These are phyloP conservation scores for Aeschynomene evenia DNA, from an alignment of 306 rosid species.

Conservation along the genomic window DNA sequence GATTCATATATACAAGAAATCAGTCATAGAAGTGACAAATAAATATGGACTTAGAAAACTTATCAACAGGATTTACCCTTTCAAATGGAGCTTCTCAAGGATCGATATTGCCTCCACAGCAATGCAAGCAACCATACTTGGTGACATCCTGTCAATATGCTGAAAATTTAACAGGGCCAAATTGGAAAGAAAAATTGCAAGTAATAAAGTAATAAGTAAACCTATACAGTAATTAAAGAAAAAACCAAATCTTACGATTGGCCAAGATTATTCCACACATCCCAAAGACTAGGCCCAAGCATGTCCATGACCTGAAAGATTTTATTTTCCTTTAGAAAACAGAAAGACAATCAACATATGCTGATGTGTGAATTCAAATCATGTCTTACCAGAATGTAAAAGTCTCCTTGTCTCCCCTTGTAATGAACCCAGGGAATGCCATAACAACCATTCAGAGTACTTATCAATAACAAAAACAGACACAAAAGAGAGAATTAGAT, in stretches of 20 bases:
- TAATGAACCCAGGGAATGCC: slow-evolving; percentile 91
- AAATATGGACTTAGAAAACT: slow-evolving; percentile 6
- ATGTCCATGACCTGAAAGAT: slow-evolving; percentile 90
- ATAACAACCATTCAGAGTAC: slow-evolving; percentile 84
- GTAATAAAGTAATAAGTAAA: neutral
- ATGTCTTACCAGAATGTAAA: slow-evolving; percentile 85
- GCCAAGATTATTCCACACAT: slow-evolving; percentile 83
- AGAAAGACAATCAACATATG: slow-evolving; percentile 14
- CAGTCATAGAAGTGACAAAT: slow-evolving; percentile 1
- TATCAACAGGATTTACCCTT: slow-evolving; percentile 57
- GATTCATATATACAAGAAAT: slow-evolving; percentile 1
- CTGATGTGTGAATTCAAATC: slow-evolving; percentile 20
- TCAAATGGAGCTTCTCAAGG: slow-evolving; percentile 91
- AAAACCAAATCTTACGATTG: slow-evolving; percentile 61
- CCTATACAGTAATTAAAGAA: slow-evolving; percentile 19
- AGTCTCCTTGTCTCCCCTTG: slow-evolving; percentile 97
- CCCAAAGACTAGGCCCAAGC: slow-evolving; percentile 97
- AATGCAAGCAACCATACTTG: slow-evolving; percentile 91
- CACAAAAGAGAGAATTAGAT: slow-evolving; percentile 31
- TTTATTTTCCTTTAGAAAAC: slow-evolving; percentile 35
- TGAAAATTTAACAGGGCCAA: slow-evolving; percentile 24
- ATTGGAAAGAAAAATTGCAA: neutral
- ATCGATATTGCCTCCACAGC: slow-evolving; percentile 96
- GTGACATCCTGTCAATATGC: slow-evolving; percentile 70
- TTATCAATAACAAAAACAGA: slow-evolving; percentile 30